Evolutionary conservation across 83 land plant genomes (phyloP), one percentile per base, ranked within the genome.

Genomic region (Larix sibirica): DNA sequence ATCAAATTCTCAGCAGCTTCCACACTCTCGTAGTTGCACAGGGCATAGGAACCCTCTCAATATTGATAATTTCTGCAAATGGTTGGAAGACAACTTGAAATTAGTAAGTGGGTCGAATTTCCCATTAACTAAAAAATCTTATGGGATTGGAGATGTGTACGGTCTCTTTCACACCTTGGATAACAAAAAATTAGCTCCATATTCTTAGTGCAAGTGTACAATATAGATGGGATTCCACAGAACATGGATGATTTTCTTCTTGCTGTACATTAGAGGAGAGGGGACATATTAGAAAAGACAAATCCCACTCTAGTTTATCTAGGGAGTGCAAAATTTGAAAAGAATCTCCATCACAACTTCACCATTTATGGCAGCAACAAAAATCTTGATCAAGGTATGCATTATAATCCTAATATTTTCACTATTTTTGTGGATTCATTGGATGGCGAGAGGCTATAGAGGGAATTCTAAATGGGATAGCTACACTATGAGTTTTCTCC

Each of bases 191-290:
- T 88, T 47, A 68, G 85, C 60, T 88, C 88, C 86, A 61, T 80
- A 14, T 93, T 93, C 90, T 83, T 85, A 62, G 78, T 91, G 61
- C 94, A 95, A 62, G 94, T 93, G 6, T 92, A 90, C 77, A 85
- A 85, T 1, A 80, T 95, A 76, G 89, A 90, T 75, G 84, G 84
- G 17, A 85, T 95, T 76, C 94, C 95, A 17, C 28, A 87, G 0
- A 50, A 54, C 59, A 80, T 93, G 63, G 69, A 90, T 28, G 28
- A 28, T 28, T 28, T 28, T 28, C 28, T 28, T 28, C 28, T 28
- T 28, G 28, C 28, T 28, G 28, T 28, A 28, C 28, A 28, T 28
- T 28, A 28, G 28, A 28, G 28, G 28, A 28, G 28, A 28, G 28
- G 28, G 28, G 28, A 28, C 28, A 28, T 28, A 28, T 28, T 28